Evolutionary conservation across 2,329 filamentous ascomycete genomes (phyloP).

Genomic region (Cytospora leucostoma): DNA sequence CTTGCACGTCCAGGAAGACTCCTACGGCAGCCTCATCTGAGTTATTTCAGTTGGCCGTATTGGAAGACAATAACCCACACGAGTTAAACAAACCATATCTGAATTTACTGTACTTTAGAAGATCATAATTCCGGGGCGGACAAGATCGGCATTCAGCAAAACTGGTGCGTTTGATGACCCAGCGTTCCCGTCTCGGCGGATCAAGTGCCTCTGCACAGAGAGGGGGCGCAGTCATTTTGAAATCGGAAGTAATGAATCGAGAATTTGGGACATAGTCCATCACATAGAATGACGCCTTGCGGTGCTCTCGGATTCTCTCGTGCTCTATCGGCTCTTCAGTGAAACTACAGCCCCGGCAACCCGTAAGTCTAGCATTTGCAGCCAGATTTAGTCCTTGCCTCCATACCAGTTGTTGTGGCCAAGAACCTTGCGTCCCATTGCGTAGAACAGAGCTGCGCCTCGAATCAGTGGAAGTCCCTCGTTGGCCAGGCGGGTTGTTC

Average conservation of each 20-base stretch:
- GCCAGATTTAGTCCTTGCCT: slow-evolving; percentile 48
- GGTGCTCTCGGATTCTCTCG: slow-evolving; percentile 18
- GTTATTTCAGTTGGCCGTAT: neutral
- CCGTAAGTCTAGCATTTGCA: neutral
- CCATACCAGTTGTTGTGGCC: slow-evolving; percentile 79
- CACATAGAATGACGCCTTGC: slow-evolving; percentile 4
- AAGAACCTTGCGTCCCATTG: slow-evolving; percentile 70
- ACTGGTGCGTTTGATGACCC: slow-evolving; percentile 17
- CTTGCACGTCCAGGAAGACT: slow-evolving; percentile 25
- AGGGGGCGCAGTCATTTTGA: slow-evolving; percentile 8
- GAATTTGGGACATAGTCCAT: slow-evolving; percentile 11
- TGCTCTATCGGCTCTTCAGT: slow-evolving; percentile 17
- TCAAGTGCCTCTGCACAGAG: neutral
- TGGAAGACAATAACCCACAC: neutral
- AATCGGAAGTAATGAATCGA: slow-evolving; percentile 22
- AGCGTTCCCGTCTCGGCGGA: slow-evolving; percentile 5
- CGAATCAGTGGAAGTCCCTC: slow-evolving; percentile 31
- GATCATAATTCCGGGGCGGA: slow-evolving; percentile 4
- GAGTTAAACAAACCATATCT: slow-evolving; percentile 3
- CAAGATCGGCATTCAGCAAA: slow-evolving; percentile 21
- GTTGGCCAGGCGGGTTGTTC: neutral
- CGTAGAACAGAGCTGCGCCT: slow-evolving; percentile 61
- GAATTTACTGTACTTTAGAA: slow-evolving; percentile 27
- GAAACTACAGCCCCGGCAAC: neutral
- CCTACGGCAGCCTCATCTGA: slow-evolving; percentile 27